These are phyloP conservation scores for Fusarium ramigenum DNA, from an alignment of 2,329 filamentous ascomycete genomes.

Conservation along the genomic window DNA sequence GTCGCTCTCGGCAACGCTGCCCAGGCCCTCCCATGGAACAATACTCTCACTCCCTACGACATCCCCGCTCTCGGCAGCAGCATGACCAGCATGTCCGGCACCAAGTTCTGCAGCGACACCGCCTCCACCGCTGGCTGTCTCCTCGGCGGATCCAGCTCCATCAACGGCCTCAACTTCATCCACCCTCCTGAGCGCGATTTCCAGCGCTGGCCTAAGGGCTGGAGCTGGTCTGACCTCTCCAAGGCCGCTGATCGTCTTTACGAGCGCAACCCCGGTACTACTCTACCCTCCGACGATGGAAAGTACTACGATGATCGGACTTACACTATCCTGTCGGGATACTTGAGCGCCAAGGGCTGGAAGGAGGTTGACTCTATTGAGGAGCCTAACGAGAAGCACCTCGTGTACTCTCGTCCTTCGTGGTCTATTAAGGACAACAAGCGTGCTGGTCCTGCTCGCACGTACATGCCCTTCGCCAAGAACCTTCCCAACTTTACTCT, in stretches of 20 bases:
- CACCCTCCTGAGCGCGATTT: slow-evolving; percentile 40
- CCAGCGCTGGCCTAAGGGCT: slow-evolving; percentile 40
- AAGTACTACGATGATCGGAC: slow-evolving; percentile 72
- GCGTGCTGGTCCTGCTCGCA: slow-evolving; percentile 74
- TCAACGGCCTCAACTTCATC: slow-evolving; percentile 44
- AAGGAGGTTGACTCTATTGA: slow-evolving; percentile 70
- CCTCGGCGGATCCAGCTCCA: slow-evolving; percentile 40
- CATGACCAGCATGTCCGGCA: slow-evolving; percentile 35
- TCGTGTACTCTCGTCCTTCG: slow-evolving; percentile 70
- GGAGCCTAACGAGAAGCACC: slow-evolving; percentile 70
- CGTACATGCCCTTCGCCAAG: slow-evolving; percentile 72
- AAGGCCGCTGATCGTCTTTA: slow-evolving; percentile 39
- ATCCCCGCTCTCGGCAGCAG: slow-evolving; percentile 40
- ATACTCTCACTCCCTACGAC: slow-evolving; percentile 38
- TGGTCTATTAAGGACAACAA: slow-evolving; percentile 75
- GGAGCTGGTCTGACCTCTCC: slow-evolving; percentile 36
- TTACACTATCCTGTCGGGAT: slow-evolving; percentile 68
- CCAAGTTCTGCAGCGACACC: slow-evolving; percentile 41
- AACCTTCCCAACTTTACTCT: slow-evolving; percentile 71
- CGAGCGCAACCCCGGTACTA: slow-evolving; percentile 64
- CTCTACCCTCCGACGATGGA: slow-evolving; percentile 71
- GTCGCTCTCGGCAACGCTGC: slow-evolving; percentile 35
- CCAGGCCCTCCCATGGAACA: slow-evolving; percentile 37
- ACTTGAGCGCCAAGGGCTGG: slow-evolving; percentile 70
- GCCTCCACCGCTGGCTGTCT: slow-evolving; percentile 41